Conservation (phyloP, 768 basidiomycete species). For the Hirschioporus abietinus region DNA sequence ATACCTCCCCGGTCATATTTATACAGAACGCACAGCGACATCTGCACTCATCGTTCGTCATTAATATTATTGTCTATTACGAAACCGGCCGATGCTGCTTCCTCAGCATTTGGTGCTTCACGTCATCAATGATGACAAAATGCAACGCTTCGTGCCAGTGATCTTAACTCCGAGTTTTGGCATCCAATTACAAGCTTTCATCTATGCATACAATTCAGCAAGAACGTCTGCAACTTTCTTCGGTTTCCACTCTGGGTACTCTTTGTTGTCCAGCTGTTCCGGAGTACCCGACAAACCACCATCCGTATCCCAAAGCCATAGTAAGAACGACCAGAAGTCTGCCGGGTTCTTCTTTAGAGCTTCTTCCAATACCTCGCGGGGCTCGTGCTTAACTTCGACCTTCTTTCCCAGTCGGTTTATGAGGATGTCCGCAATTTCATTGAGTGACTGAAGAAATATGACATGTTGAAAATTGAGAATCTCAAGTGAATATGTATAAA, state of each 20-base stretch:
- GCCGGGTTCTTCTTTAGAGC: conserved; percentile 9
- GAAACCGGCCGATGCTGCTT: no score
- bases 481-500: no score
- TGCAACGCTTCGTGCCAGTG: no score
- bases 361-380: conserved; percentile 10
- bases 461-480: no score
- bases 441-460: conserved; percentile 14
- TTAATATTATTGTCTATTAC: no score
- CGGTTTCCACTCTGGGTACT: conserved; percentile 16
- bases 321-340: conserved; percentile 4
- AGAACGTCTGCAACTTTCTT: conserved; percentile 16
- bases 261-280: background rate
- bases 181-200: no score
- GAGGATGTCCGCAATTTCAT: conserved; percentile 15
- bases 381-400: conserved; percentile 10
- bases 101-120: no score
- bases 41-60: no score
- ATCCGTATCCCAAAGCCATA: conserved; percentile 12
- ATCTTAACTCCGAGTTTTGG: no score
- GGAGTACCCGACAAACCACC: conserved; percentile 9
- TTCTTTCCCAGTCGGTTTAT: conserved; percentile 13
- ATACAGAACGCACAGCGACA: no score
- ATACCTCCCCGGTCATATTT: no score
- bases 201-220: conserved; percentile 1
- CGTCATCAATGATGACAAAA: no score